Percentiles rank a stretch among this genome's conserved stretches.
These are phyloP conservation scores for Paecilomyces fulvus DNA, from an alignment of 2,329 filamentous ascomycete genomes.

Conservation along the genomic window DNA sequence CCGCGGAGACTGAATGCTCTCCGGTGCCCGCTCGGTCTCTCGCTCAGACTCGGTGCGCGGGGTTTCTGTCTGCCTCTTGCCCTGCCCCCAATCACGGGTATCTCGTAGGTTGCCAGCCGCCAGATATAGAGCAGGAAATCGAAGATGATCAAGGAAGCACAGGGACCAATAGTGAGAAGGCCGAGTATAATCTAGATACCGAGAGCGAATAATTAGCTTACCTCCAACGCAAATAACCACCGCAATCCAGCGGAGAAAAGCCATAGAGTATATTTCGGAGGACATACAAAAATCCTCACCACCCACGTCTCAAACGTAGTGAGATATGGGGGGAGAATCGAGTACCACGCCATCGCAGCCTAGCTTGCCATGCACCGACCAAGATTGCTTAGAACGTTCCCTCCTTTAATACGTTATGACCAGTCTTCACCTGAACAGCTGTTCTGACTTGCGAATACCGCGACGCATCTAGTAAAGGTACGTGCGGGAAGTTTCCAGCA, in stretches of 20 bases:
- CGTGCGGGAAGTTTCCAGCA: background rate
- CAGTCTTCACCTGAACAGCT: background rate
- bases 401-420: background rate
- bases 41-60: conserved; percentile 49
- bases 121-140: conserved; percentile 55
- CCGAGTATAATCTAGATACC: conserved; percentile 52
- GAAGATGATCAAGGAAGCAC: conserved; percentile 54
- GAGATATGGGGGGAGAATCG: conserved; percentile 53
- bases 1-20: conserved; percentile 15
- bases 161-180: conserved; percentile 53
- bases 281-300: conserved; percentile 52
- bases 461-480: background rate
- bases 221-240: background rate
- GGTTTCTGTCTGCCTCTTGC: conserved; percentile 53
- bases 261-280: conserved; percentile 2
- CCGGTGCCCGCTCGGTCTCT: conserved; percentile 10
- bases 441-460: background rate
- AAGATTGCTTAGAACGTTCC: background rate
- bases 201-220: conserved; percentile 1
- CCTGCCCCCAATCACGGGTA: conserved; percentile 53
- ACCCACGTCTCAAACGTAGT: conserved; percentile 54
- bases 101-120: conserved; percentile 49
- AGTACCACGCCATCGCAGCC: conserved; percentile 52
- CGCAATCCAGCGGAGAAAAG: background rate
- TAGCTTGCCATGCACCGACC: background rate